Evolutionary conservation across 1,284 basidiomycete genomes (phyloP).

Genomic region (Agaricales sp.): DNA sequence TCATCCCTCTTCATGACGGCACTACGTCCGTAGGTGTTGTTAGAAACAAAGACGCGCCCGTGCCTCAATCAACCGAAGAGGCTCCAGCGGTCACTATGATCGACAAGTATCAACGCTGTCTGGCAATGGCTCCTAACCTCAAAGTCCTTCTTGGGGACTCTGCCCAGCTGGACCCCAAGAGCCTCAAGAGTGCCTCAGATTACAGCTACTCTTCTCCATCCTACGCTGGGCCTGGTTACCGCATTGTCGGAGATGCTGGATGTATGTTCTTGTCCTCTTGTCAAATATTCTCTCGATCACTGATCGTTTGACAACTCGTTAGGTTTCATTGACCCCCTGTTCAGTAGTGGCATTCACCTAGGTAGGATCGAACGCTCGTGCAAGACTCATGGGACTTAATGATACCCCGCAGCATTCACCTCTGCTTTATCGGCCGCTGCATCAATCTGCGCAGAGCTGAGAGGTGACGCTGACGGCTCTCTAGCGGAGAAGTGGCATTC

Average conservation of each 20-base stretch:
- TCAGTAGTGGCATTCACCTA: slow-evolving; percentile 53
- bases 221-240: slow-evolving; percentile 38
- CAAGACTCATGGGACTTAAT: background rate
- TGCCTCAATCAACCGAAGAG: background rate
- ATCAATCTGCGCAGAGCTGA: slow-evolving; percentile 41
- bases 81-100: background rate
- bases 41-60: slow-evolving; percentile 31
- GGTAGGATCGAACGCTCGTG: background rate
- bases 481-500: slow-evolving; percentile 39
- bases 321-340: slow-evolving; percentile 56
- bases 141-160: background rate
- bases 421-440: slow-evolving; percentile 46
- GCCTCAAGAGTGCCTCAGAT: slow-evolving; percentile 25
- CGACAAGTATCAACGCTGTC: background rate
- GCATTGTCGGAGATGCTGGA: slow-evolving; percentile 50
- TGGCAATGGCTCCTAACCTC: background rate
- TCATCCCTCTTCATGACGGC: slow-evolving; percentile 48
- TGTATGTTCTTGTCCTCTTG: background rate
- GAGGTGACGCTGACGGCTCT: slow-evolving; percentile 36
- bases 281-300: background rate
- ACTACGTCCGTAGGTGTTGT: slow-evolving; percentile 49
- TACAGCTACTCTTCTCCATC: slow-evolving; percentile 43
- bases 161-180: background rate
- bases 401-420: slow-evolving; percentile 29
- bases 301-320: background rate